These are phyloP conservation scores for Diaporthe vaccinii DNA, from an alignment of 2,329 filamentous ascomycete genomes.

Conservation along the genomic window DNA sequence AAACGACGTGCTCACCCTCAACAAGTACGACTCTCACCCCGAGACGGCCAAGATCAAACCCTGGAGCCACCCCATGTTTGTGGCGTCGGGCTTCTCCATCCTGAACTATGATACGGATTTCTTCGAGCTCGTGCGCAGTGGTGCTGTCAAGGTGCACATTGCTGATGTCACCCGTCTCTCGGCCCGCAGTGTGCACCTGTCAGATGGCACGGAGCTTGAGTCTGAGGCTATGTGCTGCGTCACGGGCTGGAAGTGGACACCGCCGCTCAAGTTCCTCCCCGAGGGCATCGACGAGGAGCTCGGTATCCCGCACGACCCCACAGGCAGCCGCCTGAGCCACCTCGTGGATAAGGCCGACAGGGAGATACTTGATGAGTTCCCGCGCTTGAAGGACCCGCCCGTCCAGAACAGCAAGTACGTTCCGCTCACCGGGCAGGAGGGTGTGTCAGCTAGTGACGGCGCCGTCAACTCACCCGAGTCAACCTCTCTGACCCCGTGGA, in stretches of 20 bases:
- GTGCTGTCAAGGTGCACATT: neutral
- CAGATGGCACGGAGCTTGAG: neutral
- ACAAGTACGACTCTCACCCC: neutral
- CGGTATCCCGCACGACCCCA: neutral
- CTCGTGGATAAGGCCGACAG: neutral
- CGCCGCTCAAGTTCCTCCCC: neutral
- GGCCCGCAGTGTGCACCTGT: neutral
- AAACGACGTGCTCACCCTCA: neutral
- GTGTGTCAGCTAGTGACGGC: neutral
- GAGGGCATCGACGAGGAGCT: neutral
- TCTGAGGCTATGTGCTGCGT: neutral
- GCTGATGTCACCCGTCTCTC: neutral
- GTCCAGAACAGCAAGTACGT: neutral
- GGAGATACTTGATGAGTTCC: neutral
- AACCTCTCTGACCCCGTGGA: neutral
- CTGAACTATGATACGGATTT: neutral
- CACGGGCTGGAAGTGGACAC: neutral
- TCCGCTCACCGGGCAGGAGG: neutral
- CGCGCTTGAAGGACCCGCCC: neutral
- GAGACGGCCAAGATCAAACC: neutral
- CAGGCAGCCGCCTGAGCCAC: neutral
- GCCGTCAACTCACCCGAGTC: neutral
- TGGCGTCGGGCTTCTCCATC: neutral
- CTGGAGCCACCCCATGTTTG: neutral
- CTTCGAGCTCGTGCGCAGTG: neutral